phyloP scores from a whole-genome alignment of 2,329 filamentous ascomycete species.

The Botryotinia convoluta region DNA sequence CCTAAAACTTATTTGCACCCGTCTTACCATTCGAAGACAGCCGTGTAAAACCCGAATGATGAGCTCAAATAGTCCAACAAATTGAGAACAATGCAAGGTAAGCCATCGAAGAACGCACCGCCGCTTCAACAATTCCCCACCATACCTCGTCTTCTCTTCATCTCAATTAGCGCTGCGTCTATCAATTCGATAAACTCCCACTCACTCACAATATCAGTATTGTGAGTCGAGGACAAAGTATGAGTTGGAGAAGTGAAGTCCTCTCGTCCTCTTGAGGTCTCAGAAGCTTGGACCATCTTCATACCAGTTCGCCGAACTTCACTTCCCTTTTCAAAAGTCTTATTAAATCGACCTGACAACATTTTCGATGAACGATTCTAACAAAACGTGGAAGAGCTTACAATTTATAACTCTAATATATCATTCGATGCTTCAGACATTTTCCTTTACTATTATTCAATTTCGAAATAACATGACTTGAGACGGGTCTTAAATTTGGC shows the following conservation, averaged over 20 bases:
- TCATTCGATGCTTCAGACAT: rapidly evolving
- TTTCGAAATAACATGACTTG: background rate
- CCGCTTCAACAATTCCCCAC: rapidly evolving
- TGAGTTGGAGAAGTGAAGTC: background rate
- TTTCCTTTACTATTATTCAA: background rate
- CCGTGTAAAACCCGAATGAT: no score
- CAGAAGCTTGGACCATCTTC: background rate
- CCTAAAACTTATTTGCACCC: background rate
- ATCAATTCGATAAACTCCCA: background rate
- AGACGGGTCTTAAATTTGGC: background rate
- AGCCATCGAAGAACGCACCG: background rate
- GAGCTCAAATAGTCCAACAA: no score
- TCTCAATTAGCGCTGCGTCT: background rate
- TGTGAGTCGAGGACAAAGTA: background rate
- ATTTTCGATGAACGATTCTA: rapidly evolving
- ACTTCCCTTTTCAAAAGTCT: background rate
- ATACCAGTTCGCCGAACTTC: background rate
- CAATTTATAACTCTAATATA: background rate
- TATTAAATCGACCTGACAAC: background rate
- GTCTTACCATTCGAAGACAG: background rate
- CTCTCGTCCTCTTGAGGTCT: background rate
- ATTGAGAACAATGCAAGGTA: background rate
- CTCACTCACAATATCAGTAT: background rate
- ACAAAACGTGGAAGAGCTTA: rapidly evolving
- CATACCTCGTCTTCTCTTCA: background rate